phyloP scores from a whole-genome alignment of 1,139 yeast species.

The Saccharomyces uvarum region DNA sequence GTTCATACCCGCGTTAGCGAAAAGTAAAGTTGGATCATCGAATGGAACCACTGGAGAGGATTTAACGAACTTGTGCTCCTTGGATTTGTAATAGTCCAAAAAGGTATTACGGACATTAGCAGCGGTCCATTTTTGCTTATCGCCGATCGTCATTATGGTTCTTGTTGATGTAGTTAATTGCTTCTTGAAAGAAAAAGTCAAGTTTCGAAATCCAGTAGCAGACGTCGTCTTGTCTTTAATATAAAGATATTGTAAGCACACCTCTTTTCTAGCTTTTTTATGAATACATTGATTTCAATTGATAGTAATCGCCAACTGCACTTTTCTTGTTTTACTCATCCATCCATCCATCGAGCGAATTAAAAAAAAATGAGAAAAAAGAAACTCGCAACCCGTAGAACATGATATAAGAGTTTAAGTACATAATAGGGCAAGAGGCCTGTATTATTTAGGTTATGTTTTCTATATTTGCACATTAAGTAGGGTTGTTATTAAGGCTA shows the following conservation, averaged over 20 bases:
- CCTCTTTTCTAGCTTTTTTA: background rate
- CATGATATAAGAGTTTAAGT: background rate
- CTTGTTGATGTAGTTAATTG: background rate
- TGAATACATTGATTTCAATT: background rate
- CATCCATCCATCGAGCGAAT: background rate
- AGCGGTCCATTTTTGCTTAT: conserved; percentile 51
- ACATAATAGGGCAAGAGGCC: too few relatives aligned
- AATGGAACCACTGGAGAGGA: conserved; percentile 94
- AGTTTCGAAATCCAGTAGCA: background rate
- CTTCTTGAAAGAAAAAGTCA: background rate
- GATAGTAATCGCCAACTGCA: background rate
- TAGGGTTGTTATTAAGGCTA: too few relatives aligned
- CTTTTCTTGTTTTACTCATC: background rate
- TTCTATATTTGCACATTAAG: too few relatives aligned
- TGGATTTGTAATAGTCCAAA: conserved; percentile 65
- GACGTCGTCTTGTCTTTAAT: background rate
- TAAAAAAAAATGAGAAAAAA: background rate
- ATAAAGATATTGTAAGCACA: background rate
- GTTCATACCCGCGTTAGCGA: conserved; percentile 98
- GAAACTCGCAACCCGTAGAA: background rate
- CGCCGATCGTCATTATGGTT: conserved; percentile 29
- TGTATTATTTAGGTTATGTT: too few relatives aligned
- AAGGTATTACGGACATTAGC: conserved; percentile 78
- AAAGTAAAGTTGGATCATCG: conserved; percentile 91
- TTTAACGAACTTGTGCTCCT: conserved; percentile 73